Evolutionary conservation across 768 basidiomycete species (phyloP).

Genomic region (Auricularia heimuer): DNA sequence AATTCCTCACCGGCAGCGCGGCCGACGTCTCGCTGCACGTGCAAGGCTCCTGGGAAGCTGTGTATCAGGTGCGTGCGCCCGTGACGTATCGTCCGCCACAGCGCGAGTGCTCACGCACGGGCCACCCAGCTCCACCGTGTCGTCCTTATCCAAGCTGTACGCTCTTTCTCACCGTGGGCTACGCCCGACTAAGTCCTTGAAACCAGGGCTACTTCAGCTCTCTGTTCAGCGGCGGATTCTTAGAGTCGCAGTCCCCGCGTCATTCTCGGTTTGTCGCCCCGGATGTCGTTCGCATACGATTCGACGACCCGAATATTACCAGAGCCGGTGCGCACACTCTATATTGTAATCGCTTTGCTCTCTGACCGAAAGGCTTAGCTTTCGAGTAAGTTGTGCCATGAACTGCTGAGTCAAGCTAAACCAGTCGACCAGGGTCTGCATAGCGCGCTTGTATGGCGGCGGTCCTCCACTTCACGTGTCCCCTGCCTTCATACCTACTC

Average conservation of each 20-base stretch:
- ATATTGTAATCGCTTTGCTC: background rate
- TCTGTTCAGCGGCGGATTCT: conserved; percentile 74
- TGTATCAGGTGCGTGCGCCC: conserved; percentile 37
- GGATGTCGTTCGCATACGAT: conserved; percentile 57
- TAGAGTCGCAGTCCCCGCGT: conserved; percentile 37
- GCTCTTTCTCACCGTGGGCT: background rate
- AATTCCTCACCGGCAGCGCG: conserved; percentile 61
- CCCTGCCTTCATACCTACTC: conserved; percentile 52
- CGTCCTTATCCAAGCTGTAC: conserved; percentile 78
- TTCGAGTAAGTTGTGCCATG: conserved; percentile 65
- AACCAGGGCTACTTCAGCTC: conserved; percentile 76
- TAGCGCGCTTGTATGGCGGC: conserved; percentile 80
- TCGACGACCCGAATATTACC: conserved; percentile 84
- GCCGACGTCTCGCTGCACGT: conserved; percentile 72
- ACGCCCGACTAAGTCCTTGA: background rate
- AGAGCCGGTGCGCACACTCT: conserved; percentile 52
- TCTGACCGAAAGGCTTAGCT: conserved; percentile 35
- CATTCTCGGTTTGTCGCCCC: conserved; percentile 13
- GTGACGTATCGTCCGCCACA: background rate
- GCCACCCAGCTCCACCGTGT: conserved; percentile 52
- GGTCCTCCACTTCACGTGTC: conserved; percentile 67
- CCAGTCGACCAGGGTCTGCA: conserved; percentile 51
- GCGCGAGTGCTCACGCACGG: background rate
- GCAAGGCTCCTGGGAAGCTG: conserved; percentile 54
- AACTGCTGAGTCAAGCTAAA: conserved; percentile 2